Evolutionary conservation across 2,329 filamentous ascomycete species (phyloP).

Genomic region (Ustilaginoidea virens): DNA sequence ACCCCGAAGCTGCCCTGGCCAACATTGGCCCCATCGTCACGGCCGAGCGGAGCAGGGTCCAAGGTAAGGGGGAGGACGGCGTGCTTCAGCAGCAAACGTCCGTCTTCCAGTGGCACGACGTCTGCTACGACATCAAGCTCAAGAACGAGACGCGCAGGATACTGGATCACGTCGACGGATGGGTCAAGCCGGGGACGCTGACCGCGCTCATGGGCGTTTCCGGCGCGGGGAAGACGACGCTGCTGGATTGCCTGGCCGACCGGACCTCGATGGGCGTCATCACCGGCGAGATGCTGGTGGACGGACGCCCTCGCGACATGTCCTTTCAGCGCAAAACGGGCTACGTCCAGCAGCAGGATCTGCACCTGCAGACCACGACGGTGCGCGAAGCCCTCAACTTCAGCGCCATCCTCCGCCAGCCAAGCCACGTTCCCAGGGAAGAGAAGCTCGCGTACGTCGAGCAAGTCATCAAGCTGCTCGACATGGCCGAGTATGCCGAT

Average conservation of each 20-base stretch:
- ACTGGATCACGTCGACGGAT: constrained; percentile 75
- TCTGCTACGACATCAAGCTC: constrained; percentile 66
- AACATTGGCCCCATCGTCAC: constrained; percentile 33
- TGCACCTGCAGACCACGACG: constrained; percentile 71
- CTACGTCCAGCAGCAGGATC: constrained; percentile 85
- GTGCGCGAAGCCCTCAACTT: constrained; percentile 81
- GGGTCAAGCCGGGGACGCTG: constrained; percentile 83
- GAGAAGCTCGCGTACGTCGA: constrained; percentile 83
- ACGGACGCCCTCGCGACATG: constrained; percentile 51
- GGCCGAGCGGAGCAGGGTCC: constrained; percentile 22
- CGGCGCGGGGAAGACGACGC: constrained; percentile 86
- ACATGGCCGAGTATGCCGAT: constrained; percentile 82
- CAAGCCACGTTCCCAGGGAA: constrained; percentile 49
- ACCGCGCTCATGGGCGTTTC: constrained; percentile 86
- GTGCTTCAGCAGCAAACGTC: constrained; percentile 45
- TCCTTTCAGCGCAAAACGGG: constrained; percentile 88
- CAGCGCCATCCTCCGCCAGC: constrained; percentile 73
- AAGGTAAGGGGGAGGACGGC: constrained; percentile 21
- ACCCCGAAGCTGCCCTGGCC: constrained; percentile 36
- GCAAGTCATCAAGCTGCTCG: constrained; percentile 77
- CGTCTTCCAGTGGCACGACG: constrained; percentile 74
- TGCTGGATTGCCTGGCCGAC: constrained; percentile 73
- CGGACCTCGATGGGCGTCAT: constrained; percentile 83
- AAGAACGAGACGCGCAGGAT: constrained; percentile 62
- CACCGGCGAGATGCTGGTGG: constrained; percentile 62